phyloP scores from a whole-genome alignment of 306 rosid genomes.

The Lablab purpureus region DNA sequence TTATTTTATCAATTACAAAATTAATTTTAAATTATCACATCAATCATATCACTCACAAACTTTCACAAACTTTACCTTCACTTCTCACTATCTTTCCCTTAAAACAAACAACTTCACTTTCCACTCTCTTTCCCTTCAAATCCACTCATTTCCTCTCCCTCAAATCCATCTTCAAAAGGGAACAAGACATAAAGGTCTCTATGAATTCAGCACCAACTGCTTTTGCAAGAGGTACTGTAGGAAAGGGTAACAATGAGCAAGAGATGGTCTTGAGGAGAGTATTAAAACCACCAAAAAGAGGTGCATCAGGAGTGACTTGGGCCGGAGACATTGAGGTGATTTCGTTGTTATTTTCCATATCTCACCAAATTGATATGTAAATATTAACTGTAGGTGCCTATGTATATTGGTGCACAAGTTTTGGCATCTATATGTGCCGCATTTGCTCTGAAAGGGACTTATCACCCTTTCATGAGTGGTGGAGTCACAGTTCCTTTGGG shows the following conservation, averaged over 20 bases:
- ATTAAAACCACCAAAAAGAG: constrained; percentile 75
- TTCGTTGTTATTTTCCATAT: constrained; percentile 54
- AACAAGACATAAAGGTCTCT: constrained; percentile 79
- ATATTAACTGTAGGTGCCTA: constrained; percentile 62
- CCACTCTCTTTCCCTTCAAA: no score
- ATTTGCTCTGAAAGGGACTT: constrained; percentile 53
- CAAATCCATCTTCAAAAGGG: no score
- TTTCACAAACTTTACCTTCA: no score
- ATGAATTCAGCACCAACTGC: constrained; percentile 93
- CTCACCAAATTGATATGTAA: no score
- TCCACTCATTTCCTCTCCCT: no score
- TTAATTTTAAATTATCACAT: no score
- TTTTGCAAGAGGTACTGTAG: constrained; percentile 85
- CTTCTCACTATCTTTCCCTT: no score
- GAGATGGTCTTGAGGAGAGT: no score
- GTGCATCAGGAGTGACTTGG: constrained; percentile 82
- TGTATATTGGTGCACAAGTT: constrained; percentile 75
- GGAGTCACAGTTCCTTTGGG: constrained; percentile 89
- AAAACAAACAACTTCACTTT: no score
- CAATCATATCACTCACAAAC: no score
- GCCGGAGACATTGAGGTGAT: constrained; percentile 75
- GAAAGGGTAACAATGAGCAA: no score
- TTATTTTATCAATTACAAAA: no score
- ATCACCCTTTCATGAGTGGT: constrained; percentile 60
- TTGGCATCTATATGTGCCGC: constrained; percentile 76